A percentile compares a stretch with the other conserved stretches of the same genome.
phyloP scores from a whole-genome alignment of 225 moss, liverwort and hornwort species.

The Neckera pumila region DNA sequence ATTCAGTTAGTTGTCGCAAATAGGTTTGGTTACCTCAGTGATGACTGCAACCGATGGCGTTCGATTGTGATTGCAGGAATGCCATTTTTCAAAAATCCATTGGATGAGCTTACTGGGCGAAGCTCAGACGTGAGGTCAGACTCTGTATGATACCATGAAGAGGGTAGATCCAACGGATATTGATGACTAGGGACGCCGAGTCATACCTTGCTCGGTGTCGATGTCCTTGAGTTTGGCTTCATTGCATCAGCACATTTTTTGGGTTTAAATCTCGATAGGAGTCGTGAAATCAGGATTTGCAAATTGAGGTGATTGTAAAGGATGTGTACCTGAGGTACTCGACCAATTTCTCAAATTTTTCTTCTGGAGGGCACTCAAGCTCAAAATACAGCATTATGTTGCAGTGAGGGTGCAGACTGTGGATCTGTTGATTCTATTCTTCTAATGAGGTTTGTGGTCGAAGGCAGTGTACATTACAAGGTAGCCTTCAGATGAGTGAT shows the following conservation, averaged over 20 bases:
- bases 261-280: background rate
- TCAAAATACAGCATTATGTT: background rate
- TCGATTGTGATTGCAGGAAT: background rate
- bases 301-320: slow-evolving; percentile 8
- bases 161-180: background rate
- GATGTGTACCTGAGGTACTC: background rate
- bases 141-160: slow-evolving; percentile 1
- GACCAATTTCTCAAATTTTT: background rate
- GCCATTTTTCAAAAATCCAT: background rate
- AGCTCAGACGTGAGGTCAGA: background rate
- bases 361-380: background rate
- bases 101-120: background rate
- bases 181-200: background rate
- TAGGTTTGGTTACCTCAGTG: background rate
- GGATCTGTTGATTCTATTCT: background rate
- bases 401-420: background rate
- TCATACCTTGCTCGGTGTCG: background rate
- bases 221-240: background rate
- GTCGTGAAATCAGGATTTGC: slow-evolving; percentile 1
- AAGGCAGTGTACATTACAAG: background rate
- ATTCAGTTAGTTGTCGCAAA: background rate
- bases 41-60: background rate
- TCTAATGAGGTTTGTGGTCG: background rate
- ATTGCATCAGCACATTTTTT: background rate
- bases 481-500: background rate